Evolutionary conservation across 441 rosid genomes (phyloP).

Genomic region (Isatis lusitanica): DNA sequence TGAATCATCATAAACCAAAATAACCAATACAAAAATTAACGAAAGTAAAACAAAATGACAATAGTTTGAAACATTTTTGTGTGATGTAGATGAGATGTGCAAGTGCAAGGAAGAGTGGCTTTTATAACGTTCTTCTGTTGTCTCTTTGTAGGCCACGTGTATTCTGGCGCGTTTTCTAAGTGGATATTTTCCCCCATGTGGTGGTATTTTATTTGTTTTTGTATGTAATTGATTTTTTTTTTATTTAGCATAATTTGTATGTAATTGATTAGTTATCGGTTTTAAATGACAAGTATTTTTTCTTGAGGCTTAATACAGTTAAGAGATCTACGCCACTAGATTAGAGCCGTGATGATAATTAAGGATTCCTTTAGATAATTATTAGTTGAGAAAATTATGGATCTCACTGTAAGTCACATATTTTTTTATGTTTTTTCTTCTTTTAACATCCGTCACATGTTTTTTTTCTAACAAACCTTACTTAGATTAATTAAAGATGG

Average conservation of each 20-base stretch:
- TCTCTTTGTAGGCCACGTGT: constrained; percentile 19
- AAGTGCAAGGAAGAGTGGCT: constrained; percentile 6
- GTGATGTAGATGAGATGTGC: background rate
- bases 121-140: constrained; percentile 4
- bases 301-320: constrained; percentile 10
- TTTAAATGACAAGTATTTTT: background rate
- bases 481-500: too few species aligned
- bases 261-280: background rate
- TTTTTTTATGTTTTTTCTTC: background rate
- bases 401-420: constrained; percentile 15
- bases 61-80: background rate
- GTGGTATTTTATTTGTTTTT: background rate
- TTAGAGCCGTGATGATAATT: background rate
- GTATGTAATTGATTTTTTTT: constrained; percentile 8
- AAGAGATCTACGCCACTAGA: constrained; percentile 30
- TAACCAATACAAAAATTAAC: background rate
- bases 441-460: background rate
- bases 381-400: too few species aligned
- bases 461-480: too few species aligned
- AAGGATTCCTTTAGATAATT: background rate
- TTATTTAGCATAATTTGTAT: too few species aligned
- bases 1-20: background rate
- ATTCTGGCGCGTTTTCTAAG: constrained; percentile 1
- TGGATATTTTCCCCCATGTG: constrained; percentile 9
- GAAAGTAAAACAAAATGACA: constrained; percentile 19